These are phyloP conservation scores for Phoma sp. DNA, from an alignment of 2,329 filamentous ascomycete genomes.

Conservation along the genomic window DNA sequence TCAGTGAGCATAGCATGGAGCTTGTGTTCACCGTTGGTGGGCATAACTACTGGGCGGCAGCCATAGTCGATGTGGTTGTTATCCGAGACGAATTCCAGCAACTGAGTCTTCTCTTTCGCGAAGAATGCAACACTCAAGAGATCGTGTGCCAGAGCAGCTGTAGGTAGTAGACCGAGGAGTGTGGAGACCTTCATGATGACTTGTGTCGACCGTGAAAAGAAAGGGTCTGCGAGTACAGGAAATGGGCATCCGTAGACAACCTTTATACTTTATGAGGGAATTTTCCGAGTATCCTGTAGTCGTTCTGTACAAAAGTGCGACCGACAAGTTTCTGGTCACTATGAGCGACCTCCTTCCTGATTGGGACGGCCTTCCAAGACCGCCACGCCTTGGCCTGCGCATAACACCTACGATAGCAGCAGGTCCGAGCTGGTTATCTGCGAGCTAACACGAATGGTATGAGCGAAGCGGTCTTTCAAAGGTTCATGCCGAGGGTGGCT, in stretches of 20 bases:
- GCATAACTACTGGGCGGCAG: slow-evolving; percentile 40
- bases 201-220: neutral
- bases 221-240: neutral
- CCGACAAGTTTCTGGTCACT: slow-evolving; percentile 1
- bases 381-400: slow-evolving; percentile 12
- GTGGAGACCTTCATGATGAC: slow-evolving; percentile 34
- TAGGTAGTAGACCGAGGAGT: slow-evolving; percentile 34
- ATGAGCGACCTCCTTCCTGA: slow-evolving; percentile 15
- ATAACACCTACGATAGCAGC: slow-evolving; percentile 11
- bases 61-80: slow-evolving; percentile 44
- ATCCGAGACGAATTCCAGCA: slow-evolving; percentile 37
- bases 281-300: neutral
- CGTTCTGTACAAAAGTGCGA: neutral
- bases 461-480: neutral
- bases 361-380: slow-evolving; percentile 12
- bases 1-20: slow-evolving; percentile 40
- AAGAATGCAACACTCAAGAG: slow-evolving; percentile 38
- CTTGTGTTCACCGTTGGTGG: slow-evolving; percentile 38
- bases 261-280: slow-evolving; percentile 6
- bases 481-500: neutral
- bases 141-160: slow-evolving; percentile 33
- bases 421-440: slow-evolving; percentile 20
- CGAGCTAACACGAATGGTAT: slow-evolving; percentile 3
- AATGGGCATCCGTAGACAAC: neutral
- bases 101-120: slow-evolving; percentile 38